phyloP scores from a whole-genome alignment of 345 rosid species.

The Citrus unshiu region DNA sequence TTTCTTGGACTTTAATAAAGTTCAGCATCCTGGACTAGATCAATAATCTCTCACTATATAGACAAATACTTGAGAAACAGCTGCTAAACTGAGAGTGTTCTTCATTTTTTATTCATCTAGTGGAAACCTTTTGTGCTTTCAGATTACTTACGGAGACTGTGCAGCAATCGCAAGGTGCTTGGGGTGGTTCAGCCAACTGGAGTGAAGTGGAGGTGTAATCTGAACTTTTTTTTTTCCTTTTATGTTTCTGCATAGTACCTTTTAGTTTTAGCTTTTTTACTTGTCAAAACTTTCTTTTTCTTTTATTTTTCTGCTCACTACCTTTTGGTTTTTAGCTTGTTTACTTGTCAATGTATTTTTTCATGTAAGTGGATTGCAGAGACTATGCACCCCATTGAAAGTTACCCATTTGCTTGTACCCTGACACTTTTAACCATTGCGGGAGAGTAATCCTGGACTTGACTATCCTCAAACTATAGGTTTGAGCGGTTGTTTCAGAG shows the following conservation, averaged over 20 bases:
- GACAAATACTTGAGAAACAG: too few species aligned
- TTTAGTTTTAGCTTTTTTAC: not conserved
- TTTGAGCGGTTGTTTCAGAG: too few species aligned
- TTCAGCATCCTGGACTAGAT: too few species aligned
- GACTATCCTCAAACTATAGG: not conserved
- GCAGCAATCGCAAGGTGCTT: constrained; percentile 66
- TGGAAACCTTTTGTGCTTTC: constrained; percentile 8
- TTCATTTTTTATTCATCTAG: not conserved
- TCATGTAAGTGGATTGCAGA: not conserved
- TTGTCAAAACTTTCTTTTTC: not conserved
- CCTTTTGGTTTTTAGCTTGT: too few species aligned
- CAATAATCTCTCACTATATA: too few species aligned
- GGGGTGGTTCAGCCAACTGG: constrained; percentile 68
- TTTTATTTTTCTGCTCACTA: too few species aligned
- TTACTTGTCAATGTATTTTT: too few species aligned
- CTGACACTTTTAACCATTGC: not conserved
- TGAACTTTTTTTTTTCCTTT: not conserved
- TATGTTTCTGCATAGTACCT: not conserved
- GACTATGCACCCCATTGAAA: not conserved
- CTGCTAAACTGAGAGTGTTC: too few species aligned
- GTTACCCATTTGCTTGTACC: not conserved
- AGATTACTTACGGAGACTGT: constrained; percentile 87
- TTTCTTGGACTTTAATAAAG: too few species aligned
- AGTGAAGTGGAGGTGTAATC: constrained; percentile 66
- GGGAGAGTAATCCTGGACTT: not conserved